Evolutionary conservation across 805 yeast species (phyloP).

Genomic region (Monosporozyma siamensis): DNA sequence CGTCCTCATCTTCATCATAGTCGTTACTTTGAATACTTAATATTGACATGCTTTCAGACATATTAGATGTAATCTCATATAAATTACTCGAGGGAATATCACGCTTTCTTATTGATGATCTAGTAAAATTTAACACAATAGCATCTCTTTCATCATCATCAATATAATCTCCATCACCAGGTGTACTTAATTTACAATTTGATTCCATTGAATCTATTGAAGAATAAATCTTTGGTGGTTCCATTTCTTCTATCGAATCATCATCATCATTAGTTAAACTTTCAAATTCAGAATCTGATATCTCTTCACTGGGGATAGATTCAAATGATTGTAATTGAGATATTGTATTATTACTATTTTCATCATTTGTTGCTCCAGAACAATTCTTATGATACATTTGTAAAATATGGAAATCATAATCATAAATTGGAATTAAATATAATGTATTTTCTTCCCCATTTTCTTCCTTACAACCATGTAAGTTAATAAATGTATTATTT

Average conservation of each 20-base stretch:
- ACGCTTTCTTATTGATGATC: not conserved
- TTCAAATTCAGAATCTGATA: not conserved
- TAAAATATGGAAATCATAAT: conserved; percentile 1
- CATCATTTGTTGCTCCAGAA: not conserved
- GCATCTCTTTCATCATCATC: conserved; percentile 14
- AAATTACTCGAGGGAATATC: not conserved
- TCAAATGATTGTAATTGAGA: not conserved
- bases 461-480: not conserved
- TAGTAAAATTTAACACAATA: conserved; percentile 16
- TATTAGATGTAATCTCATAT: not conserved
- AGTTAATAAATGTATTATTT: not conserved
- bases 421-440: conserved; percentile 4
- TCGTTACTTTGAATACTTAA: not conserved
- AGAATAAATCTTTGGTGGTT: not conserved
- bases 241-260: not conserved
- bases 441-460: not conserved
- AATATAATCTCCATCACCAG: not conserved
- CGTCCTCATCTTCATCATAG: not conserved
- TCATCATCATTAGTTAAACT: not conserved
- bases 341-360: not conserved
- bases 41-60: not conserved
- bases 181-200: not conserved
- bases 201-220: not conserved
- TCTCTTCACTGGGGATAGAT: not conserved
- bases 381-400: not conserved